Conservation (phyloP, 2,329 filamentous ascomycete genomes). For the Cladosporium sp. region DNA sequence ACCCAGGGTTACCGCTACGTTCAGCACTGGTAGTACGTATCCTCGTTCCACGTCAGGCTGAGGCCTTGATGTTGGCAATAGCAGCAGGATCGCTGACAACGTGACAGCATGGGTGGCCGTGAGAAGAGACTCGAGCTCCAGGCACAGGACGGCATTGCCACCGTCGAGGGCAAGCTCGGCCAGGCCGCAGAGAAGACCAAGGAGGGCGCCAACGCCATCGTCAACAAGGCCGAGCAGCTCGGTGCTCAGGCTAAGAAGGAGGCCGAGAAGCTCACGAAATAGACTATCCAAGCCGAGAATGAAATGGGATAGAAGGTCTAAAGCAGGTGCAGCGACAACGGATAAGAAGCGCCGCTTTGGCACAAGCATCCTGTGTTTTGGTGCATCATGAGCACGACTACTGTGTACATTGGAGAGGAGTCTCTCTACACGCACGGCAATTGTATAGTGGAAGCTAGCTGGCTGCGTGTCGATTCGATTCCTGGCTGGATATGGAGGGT, state of each 20-base stretch:
- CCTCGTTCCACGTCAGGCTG: background rate
- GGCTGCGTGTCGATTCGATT: conserved; percentile 8
- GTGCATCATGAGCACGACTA: background rate
- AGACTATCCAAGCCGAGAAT: background rate
- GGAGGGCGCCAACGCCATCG: conserved; percentile 33
- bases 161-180: conserved; percentile 30
- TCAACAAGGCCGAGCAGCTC: conserved; percentile 28
- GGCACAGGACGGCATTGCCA: conserved; percentile 42
- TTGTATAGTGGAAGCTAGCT: conserved; percentile 16
- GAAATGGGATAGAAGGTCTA: background rate
- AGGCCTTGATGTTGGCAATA: background rate
- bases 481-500: background rate
- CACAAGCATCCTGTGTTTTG: background rate
- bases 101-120: conserved; percentile 43
- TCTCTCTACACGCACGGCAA: background rate
- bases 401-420: conserved; percentile 8
- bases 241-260: conserved; percentile 30
- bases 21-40: conserved; percentile 58
- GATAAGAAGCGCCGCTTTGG: background rate
- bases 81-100: background rate
- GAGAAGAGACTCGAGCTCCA: conserved; percentile 43
- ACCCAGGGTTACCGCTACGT: conserved; percentile 65
- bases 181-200: conserved; percentile 36
- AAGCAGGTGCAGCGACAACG: background rate
- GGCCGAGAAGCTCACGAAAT: conserved; percentile 31